These are phyloP conservation scores for Penicillium thymicola DNA, from an alignment of 2,329 filamentous ascomycete genomes.

Conservation along the genomic window DNA sequence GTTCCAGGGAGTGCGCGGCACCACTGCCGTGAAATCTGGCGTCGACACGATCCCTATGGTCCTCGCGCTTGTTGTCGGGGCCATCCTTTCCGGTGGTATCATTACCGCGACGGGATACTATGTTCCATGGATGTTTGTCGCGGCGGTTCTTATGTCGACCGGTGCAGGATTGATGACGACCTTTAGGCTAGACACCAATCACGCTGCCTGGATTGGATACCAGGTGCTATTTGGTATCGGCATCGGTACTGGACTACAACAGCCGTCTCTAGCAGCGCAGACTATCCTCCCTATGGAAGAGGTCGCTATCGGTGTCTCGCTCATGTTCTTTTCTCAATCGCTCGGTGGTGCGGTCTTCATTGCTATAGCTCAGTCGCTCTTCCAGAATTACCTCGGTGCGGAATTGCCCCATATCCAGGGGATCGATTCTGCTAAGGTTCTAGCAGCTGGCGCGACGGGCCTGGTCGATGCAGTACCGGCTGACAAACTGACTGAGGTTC, in stretches of 20 bases:
- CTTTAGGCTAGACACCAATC: conserved; percentile 14
- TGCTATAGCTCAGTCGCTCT: conserved; percentile 19
- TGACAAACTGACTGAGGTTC: conserved; percentile 11
- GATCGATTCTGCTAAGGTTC: conserved; percentile 8
- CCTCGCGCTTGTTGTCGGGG: conserved; percentile 35
- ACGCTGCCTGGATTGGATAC: conserved; percentile 21
- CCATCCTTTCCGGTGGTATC: conserved; percentile 31
- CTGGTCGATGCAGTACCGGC: conserved; percentile 8
- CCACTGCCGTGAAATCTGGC: conserved; percentile 44
- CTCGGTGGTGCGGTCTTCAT: conserved; percentile 20
- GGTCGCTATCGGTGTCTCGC: conserved; percentile 17
- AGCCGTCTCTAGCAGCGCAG: conserved; percentile 18
- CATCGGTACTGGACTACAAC: conserved; percentile 18
- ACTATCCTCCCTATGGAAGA: conserved; percentile 13
- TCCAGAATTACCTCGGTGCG: conserved; percentile 14
- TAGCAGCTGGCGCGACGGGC: conserved; percentile 15
- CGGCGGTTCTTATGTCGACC: conserved; percentile 12
- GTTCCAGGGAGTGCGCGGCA: conserved; percentile 48
- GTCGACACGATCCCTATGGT: conserved; percentile 44
- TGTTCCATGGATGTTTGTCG: conserved; percentile 39
- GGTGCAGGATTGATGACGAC: conserved; percentile 20
- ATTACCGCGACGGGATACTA: conserved; percentile 41
- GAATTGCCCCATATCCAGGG: conserved; percentile 11
- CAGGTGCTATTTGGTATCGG: conserved; percentile 21
- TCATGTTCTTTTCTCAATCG: conserved; percentile 21